These are phyloP conservation scores for Erythrobasidium hasegawianum DNA, from an alignment of 1,284 basidiomycete genomes.

Conservation along the genomic window DNA sequence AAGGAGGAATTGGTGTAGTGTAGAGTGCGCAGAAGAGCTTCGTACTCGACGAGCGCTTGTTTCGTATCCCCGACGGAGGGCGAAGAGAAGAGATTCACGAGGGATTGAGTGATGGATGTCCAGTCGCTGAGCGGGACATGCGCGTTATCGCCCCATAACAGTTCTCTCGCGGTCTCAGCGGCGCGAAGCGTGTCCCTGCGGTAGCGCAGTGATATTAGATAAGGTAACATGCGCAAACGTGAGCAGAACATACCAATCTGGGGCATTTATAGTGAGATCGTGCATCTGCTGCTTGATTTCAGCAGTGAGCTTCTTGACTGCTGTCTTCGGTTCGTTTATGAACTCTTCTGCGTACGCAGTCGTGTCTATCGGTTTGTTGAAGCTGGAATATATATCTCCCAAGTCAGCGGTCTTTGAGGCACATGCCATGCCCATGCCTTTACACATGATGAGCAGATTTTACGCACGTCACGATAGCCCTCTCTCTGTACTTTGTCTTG, in stretches of 20 bases:
- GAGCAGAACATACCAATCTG: constrained; percentile 72
- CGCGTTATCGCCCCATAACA: constrained; percentile 76
- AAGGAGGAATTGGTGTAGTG: constrained; percentile 77
- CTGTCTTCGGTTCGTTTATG: constrained; percentile 58
- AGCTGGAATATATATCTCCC: constrained; percentile 56
- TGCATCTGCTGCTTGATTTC: constrained; percentile 67
- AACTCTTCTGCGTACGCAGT: constrained; percentile 74
- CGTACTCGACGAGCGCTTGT: constrained; percentile 74
- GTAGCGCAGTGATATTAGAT: background rate
- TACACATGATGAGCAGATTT: background rate
- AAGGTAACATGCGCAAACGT: background rate
- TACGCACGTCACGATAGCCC: constrained; percentile 54
- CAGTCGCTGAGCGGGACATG: constrained; percentile 73
- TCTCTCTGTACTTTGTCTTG: constrained; percentile 86
- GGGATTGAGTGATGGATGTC: constrained; percentile 61
- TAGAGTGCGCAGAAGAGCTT: constrained; percentile 75
- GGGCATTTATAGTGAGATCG: constrained; percentile 79
- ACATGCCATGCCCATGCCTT: background rate
- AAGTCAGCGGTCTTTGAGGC: no score
- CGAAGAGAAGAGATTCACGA: constrained; percentile 40
- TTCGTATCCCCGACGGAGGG: constrained; percentile 50
- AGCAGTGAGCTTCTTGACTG: constrained; percentile 81
- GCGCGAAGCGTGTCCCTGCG: constrained; percentile 76
- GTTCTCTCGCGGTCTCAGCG: constrained; percentile 80
- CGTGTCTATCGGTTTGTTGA: constrained; percentile 72